phyloP scores from a whole-genome alignment of 805 yeast genomes.

The Candida pseudofarinosa region DNA sequence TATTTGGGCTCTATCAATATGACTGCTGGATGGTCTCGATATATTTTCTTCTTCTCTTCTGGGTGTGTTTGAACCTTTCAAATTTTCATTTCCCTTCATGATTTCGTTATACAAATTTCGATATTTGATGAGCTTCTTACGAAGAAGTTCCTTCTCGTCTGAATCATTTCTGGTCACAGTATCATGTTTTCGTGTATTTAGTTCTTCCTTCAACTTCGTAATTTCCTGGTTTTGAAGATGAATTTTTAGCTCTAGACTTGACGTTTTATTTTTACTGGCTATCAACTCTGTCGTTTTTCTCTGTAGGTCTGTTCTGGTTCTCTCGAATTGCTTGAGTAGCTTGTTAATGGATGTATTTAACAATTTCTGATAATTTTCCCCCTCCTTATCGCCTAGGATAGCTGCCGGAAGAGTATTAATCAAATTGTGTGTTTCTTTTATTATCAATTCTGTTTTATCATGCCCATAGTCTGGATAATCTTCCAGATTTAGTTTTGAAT shows the following conservation, averaged over 20 bases:
- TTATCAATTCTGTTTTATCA: conserved; percentile 16
- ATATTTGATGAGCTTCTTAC: conserved; percentile 33
- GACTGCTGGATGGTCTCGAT: background rate
- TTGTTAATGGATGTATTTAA: conserved; percentile 25
- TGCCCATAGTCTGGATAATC: conserved; percentile 1
- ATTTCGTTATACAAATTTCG: conserved; percentile 24
- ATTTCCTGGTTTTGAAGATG: conserved; percentile 6
- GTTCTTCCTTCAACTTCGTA: conserved; percentile 13
- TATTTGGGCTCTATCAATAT: too few species aligned
- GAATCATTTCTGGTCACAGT: background rate
- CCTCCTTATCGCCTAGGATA: conserved; percentile 16
- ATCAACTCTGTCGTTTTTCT: conserved; percentile 1
- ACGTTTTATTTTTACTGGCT: background rate
- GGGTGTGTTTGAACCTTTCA: background rate
- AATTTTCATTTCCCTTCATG: conserved; percentile 1
- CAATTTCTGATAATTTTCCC: conserved; percentile 23
- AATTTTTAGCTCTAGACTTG: background rate
- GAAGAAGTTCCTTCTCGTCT: conserved; percentile 25
- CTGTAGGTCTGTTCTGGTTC: conserved; percentile 1
- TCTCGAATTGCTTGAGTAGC: conserved; percentile 16
- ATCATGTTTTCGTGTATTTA: background rate
- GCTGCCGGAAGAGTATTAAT: conserved; percentile 20
- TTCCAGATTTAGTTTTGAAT: background rate
- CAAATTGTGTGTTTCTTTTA: conserved; percentile 26
- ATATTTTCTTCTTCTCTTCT: background rate